These are phyloP conservation scores for Sporisorium iseilematis-ciliati DNA, from an alignment of 1,284 basidiomycete genomes.

Conservation along the genomic window DNA sequence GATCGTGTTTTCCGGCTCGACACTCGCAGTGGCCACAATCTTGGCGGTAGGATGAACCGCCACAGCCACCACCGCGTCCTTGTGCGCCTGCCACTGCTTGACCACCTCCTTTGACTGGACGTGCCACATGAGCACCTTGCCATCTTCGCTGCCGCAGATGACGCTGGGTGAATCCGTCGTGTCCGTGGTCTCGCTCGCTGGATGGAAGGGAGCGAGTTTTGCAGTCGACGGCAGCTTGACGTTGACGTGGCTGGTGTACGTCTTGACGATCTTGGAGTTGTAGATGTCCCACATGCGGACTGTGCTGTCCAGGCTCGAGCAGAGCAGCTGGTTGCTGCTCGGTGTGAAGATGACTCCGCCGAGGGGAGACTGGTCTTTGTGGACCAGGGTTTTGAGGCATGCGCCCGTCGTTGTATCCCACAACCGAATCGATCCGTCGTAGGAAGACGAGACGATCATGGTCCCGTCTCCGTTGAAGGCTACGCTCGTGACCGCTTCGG, in stretches of 20 bases:
- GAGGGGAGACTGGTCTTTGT: slow-evolving; percentile 93
- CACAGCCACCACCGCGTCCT: slow-evolving; percentile 70
- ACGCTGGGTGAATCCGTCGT: slow-evolving; percentile 68
- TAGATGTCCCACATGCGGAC: slow-evolving; percentile 94
- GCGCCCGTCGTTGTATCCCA: slow-evolving; percentile 98
- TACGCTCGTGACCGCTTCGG: slow-evolving; percentile 93
- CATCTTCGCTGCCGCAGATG: slow-evolving; percentile 90
- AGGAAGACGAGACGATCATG: slow-evolving; percentile 89
- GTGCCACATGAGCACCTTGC: slow-evolving; percentile 89
- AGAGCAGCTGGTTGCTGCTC: slow-evolving; percentile 87
- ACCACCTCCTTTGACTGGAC: slow-evolving; percentile 83
- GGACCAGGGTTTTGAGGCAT: slow-evolving; percentile 95
- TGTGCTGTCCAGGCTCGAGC: slow-evolving; percentile 89
- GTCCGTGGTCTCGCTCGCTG: neutral
- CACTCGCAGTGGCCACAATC: slow-evolving; percentile 55
- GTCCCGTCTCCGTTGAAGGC: slow-evolving; percentile 94
- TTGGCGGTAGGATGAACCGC: slow-evolving; percentile 53
- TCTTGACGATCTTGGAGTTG: slow-evolving; percentile 91
- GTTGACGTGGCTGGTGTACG: slow-evolving; percentile 85
- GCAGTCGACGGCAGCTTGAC: slow-evolving; percentile 76
- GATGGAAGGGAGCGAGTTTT: slow-evolving; percentile 23
- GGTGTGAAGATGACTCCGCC: slow-evolving; percentile 90
- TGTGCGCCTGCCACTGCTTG: slow-evolving; percentile 82
- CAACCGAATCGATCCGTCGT: slow-evolving; percentile 86
- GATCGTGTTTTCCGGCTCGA: slow-evolving; percentile 57